Base-by-base conservation (phyloP, 257 asterid species). In the Solanum appendiculatum region DNA sequence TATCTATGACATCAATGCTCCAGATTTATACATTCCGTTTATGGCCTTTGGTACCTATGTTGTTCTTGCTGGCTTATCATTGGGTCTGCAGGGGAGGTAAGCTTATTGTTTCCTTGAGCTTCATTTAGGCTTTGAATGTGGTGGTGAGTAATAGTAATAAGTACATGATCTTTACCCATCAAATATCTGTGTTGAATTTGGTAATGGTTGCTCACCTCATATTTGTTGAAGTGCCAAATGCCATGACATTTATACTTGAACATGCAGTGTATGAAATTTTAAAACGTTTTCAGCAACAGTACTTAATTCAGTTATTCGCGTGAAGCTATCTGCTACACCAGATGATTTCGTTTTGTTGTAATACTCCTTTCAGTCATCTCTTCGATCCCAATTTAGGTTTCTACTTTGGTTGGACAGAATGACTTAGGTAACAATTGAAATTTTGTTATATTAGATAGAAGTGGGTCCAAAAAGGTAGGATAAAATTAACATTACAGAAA, bases 1-100 rank as follows among this genome's bases (percentile, higher is more conserved):
- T 10, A 60, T 89, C 54, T 87, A 84, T 84, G 91, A 89, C 81
- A 89, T 89, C 64, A 89, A 89, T 89, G 91, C 91, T 78, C 89
- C 91, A 68, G 89, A 89, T 85, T 54, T 89, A 54, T 89, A 89
- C 39, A 89, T 89, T 86, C 93, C 93, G 6, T 87, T 88, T 85
- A 91, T 89, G 93, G 91, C 91, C 36, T 91, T 91, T 40, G 90
- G 90, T 29, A 89, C 93, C 51, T 91, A 91, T 81, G 87, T 91
- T 44, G 64, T 89, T 85, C 91, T 91, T 14, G 89, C 92, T 85
- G 91, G 93, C 37, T 82, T 89, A 66, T 86, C 90, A 48, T 48
- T 91, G 87, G 92, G 93, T 63, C 89, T 91, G 86, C 88, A 86
- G 64, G 93, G 92, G 88, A 91, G 88, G 93, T 91, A 89, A 85